Base-by-base conservation (phyloP, 1,139 yeast species). In the Kodamaea anthophila region DNA sequence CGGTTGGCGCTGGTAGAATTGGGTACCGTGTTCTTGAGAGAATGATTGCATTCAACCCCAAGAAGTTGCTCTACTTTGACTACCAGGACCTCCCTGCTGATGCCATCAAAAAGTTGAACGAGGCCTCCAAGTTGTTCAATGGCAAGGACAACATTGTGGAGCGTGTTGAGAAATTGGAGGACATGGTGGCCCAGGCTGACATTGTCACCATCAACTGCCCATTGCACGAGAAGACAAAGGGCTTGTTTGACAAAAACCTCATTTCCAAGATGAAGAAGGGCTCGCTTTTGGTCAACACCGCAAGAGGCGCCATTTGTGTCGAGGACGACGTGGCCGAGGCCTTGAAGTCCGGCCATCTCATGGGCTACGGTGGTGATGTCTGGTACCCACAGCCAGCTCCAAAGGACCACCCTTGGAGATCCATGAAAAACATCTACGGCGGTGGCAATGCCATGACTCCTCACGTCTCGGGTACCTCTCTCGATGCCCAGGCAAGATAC, bases 381-480 rank as follows among this genome's bases (percentile, higher is more conserved):
- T 81, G 91, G 86, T 70, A 51, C 62, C 79, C 78, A 18, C 93
- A 82, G 59, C 94, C 93, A 24, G 85, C 93, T 20, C 85, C 86
- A 41, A 58, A 60, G 37, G 70, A 71, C 51, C 87, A 80, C 49
- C 87, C 88, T 39, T 83, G 93, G 93, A 68, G 87, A 64, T 39
- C 63, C 16, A 74, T 81, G 79, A 51, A 60, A 32, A 78, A 78
- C 66, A 60, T 69, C 42, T 71, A 64, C 43, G 84, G 84, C 34
- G 81, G 74, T 23, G 91, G 91, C 43, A 83, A 83, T 48, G 91
- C 91, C 37, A 80, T 83, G 91, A 79, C 86, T 31, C 88, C 91
- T 18, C 94, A 83, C 51, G 73, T 78, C 40, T 75, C 85, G 33
- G 94, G 94, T 38, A 77, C 91, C 20, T 76, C 85, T 28, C 60